Evolutionary conservation across 164 flowering plant genomes (phyloP).

Genomic region (Hamamelis virginiana): DNA sequence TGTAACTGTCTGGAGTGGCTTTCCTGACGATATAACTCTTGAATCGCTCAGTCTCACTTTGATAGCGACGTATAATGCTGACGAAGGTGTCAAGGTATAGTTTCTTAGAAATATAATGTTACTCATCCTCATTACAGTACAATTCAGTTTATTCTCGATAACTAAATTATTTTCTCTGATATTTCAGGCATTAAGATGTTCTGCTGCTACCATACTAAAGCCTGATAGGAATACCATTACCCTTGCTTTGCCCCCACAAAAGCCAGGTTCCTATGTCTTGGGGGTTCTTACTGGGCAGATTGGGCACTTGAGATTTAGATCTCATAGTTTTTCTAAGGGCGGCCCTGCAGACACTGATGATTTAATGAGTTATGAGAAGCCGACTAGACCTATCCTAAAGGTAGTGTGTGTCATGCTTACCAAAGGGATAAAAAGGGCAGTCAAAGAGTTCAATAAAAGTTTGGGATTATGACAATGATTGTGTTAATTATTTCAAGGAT

Average conservation of each 20-base stretch:
- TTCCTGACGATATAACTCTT: conserved; percentile 96
- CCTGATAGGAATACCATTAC: conserved; percentile 83
- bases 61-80: conserved; percentile 70
- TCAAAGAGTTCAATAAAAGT: neutral
- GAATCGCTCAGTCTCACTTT: conserved; percentile 86
- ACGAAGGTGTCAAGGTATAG: conserved; percentile 89
- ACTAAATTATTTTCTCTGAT: conserved; percentile 2
- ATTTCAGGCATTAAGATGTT: conserved; percentile 71
- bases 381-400: conserved; percentile 87
- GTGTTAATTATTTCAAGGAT: neutral
- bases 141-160: neutral
- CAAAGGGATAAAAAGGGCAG: too few relatives aligned
- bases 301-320: conserved; percentile 85
- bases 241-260: conserved; percentile 79
- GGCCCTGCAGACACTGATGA: conserved; percentile 95
- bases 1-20: conserved; percentile 96
- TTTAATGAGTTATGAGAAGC: conserved; percentile 97
- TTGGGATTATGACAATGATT: neutral
- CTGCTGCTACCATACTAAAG: conserved; percentile 57
- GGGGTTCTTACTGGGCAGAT: conserved; percentile 97
- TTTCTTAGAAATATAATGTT: neutral
- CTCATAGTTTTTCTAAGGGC: conserved; percentile 95
- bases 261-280: conserved; percentile 93
- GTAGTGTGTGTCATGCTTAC: conserved; percentile 31
- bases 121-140: neutral